These are phyloP conservation scores for Clitocybe nebularis DNA, from an alignment of 1,284 basidiomycete species.

Conservation along the genomic window DNA sequence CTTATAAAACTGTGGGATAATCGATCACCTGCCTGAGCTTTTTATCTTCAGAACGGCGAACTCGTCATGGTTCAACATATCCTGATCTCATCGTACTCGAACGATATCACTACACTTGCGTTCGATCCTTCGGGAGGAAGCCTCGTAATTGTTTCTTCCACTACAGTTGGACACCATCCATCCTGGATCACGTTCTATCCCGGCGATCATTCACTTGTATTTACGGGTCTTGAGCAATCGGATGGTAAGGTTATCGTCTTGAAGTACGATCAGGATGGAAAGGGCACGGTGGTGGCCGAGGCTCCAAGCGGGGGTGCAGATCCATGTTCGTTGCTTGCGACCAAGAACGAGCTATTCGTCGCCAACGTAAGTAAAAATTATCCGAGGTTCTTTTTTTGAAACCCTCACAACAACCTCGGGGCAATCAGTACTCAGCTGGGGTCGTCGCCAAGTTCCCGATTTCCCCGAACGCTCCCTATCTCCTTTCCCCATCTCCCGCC, in stretches of 20 bases:
- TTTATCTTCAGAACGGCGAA: neutral
- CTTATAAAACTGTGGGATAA: constrained; percentile 21
- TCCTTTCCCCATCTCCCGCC: constrained; percentile 25
- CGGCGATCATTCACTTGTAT: constrained; percentile 47
- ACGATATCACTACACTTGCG: constrained; percentile 49
- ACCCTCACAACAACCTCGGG: neutral
- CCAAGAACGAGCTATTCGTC: constrained; percentile 49
- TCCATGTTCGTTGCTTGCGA: constrained; percentile 55
- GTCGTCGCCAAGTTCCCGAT: constrained; percentile 49
- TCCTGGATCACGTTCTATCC: constrained; percentile 68
- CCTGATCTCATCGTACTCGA: constrained; percentile 62
- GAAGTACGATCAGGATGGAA: constrained; percentile 44
- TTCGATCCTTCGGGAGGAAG: constrained; percentile 38
- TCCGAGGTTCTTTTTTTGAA: neutral
- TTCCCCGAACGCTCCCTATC: constrained; percentile 40
- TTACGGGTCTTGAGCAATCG: constrained; percentile 56
- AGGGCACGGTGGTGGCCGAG: constrained; percentile 41
- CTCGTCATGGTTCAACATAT: constrained; percentile 38
- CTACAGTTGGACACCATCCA: constrained; percentile 57
- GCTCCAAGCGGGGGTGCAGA: constrained; percentile 51
- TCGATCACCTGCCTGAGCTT: constrained; percentile 7
- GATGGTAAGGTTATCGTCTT: constrained; percentile 57
- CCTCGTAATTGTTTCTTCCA: constrained; percentile 39
- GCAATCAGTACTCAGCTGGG: constrained; percentile 59
- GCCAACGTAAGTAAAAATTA: constrained; percentile 54